phyloP scores from a whole-genome alignment of 495 filamentous ascomycete genomes.

The Pyrenopolyporus hunteri region DNA sequence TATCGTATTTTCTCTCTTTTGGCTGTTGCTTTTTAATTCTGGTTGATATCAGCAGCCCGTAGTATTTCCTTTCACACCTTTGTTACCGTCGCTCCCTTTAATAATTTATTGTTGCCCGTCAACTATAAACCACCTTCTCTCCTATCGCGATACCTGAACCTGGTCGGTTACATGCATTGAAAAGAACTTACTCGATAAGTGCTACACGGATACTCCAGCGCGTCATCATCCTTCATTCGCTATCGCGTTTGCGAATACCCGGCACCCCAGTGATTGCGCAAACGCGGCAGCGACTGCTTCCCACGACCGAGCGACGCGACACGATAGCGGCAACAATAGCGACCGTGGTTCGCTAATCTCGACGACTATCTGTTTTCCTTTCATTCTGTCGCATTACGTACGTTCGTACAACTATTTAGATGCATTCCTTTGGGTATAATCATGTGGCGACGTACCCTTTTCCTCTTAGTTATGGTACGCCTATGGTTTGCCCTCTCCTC shows the following conservation, averaged over 20 bases:
- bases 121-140: not conserved
- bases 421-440: constrained; percentile 29
- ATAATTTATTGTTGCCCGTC: not conserved
- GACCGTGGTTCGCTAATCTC: not conserved
- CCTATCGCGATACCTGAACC: constrained; percentile 3
- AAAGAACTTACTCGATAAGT: too few species aligned
- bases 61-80: not conserved
- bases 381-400: not conserved
- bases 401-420: constrained; percentile 19
- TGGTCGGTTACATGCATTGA: constrained; percentile 1
- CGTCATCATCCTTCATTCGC: not conserved
- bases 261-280: not conserved
- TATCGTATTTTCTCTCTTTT: not conserved
- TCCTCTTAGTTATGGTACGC: constrained; percentile 82
- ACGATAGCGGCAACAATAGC: constrained; percentile 2
- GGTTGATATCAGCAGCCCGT: not conserved
- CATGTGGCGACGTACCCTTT: constrained; percentile 93
- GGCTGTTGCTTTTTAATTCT: not conserved
- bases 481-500: constrained; percentile 93
- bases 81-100: constrained; percentile 1
- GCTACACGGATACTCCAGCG: not conserved
- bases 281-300: not conserved
- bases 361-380: not conserved
- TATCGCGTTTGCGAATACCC: not conserved
- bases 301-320: not conserved